Conservation (phyloP, 2,329 filamentous ascomycete genomes). For the Trichoderma polysporum region DNA sequence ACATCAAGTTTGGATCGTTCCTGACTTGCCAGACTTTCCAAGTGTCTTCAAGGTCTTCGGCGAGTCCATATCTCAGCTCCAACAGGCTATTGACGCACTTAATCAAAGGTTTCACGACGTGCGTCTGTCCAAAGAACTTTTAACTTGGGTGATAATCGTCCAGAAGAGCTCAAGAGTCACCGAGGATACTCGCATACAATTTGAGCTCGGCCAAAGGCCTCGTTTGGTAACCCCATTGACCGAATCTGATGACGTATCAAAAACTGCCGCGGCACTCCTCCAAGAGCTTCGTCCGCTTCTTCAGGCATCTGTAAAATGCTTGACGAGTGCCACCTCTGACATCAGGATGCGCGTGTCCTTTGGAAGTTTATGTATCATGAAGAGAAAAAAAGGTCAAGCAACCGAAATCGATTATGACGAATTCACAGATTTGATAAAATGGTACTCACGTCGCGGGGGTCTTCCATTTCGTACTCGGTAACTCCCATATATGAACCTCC, state of each 20-base stretch:
- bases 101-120: constrained; percentile 37
- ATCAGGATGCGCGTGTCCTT: constrained; percentile 37
- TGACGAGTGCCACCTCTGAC: constrained; percentile 29
- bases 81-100: constrained; percentile 30
- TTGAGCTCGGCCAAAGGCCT: constrained; percentile 30
- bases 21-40: constrained; percentile 16
- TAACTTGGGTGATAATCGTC: constrained; percentile 30
- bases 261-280: constrained; percentile 18
- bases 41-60: constrained; percentile 32
- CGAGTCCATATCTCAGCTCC: constrained; percentile 28
- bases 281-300: constrained; percentile 27
- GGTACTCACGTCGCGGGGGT: constrained; percentile 34
- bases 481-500: background rate
- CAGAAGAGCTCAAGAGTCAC: constrained; percentile 28
- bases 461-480: constrained; percentile 32
- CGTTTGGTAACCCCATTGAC: background rate
- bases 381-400: constrained; percentile 29
- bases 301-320: constrained; percentile 25
- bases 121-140: constrained; percentile 30
- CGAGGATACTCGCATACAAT: constrained; percentile 24
- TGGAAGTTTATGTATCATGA: constrained; percentile 31
- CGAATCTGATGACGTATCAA: background rate
- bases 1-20: constrained; percentile 35
- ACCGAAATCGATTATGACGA: constrained; percentile 28
- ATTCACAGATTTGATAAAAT: constrained; percentile 29